phyloP scores from a whole-genome alignment of 192 early-diverging fungal species.

The Coemansia sp. region DNA sequence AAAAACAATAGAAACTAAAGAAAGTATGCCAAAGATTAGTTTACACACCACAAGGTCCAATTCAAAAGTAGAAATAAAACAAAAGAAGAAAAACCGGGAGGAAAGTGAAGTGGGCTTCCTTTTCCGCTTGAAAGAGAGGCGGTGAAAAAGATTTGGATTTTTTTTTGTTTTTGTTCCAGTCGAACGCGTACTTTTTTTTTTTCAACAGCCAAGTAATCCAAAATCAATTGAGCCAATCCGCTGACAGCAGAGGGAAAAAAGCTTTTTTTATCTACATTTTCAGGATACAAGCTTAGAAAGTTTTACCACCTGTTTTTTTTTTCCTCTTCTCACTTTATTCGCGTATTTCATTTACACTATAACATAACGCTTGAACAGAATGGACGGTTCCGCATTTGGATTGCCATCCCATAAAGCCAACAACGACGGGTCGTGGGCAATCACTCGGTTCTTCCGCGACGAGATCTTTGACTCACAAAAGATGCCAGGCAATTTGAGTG shows the following conservation, averaged over 20 bases:
- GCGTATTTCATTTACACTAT: too few species aligned
- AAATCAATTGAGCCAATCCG: background rate
- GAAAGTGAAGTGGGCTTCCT: background rate
- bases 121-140: background rate
- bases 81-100: background rate
- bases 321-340: background rate
- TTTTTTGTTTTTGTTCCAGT: background rate
- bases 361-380: slow-evolving; percentile 8
- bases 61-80: background rate
- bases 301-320: background rate
- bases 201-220: background rate
- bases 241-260: background rate
- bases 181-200: background rate
- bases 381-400: background rate
- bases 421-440: slow-evolving; percentile 46
- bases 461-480: slow-evolving; percentile 45
- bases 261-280: background rate
- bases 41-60: background rate
- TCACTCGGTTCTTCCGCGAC: slow-evolving; percentile 48
- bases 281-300: too few species aligned
- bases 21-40: background rate
- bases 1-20: background rate
- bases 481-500: slow-evolving; percentile 39
- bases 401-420: background rate
- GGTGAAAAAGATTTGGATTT: background rate